Evolutionary conservation across 164 flowering plant species (phyloP).

Genomic region (Nelumbo lutea): DNA sequence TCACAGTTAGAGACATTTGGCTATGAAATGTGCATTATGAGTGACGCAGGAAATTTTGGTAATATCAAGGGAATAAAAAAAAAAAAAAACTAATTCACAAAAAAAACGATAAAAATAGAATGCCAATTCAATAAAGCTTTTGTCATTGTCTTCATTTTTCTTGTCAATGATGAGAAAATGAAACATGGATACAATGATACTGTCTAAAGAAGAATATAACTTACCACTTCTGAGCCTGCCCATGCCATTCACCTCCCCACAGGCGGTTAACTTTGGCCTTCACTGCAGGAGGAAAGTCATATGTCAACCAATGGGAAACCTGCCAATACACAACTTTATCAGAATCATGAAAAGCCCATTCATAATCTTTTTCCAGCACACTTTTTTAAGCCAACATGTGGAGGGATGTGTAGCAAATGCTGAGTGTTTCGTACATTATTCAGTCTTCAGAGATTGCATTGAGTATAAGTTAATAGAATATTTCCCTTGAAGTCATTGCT

Average conservation of each 20-base stretch:
- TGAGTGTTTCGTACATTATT: not conserved
- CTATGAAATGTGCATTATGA: too few relatives aligned
- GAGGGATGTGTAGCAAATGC: not conserved
- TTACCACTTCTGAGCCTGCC: constrained; percentile 94
- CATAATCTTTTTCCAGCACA: not conserved
- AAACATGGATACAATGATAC: too few relatives aligned
- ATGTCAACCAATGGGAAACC: constrained; percentile 88
- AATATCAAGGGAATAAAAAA: not conserved
- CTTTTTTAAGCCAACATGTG: not conserved
- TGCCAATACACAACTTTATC: constrained; percentile 26
- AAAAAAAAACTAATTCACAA: not conserved
- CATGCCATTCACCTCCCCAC: constrained; percentile 98
- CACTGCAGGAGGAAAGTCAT: constrained; percentile 91
- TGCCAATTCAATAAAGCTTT: not conserved
- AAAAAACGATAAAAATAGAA: not conserved
- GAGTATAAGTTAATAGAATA: too few relatives aligned
- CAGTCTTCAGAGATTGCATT: not conserved
- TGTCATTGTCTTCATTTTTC: too few relatives aligned
- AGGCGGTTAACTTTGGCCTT: constrained; percentile 92
- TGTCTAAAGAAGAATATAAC: constrained; percentile 5
- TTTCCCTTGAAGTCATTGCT: too few relatives aligned
- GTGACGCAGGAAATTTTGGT: too few relatives aligned
- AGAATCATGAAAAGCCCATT: not conserved
- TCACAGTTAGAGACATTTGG: too few relatives aligned
- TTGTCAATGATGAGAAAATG: too few relatives aligned